phyloP scores from a whole-genome alignment of 2,329 filamentous ascomycete genomes.

The Paramyrothecium sp. region DNA sequence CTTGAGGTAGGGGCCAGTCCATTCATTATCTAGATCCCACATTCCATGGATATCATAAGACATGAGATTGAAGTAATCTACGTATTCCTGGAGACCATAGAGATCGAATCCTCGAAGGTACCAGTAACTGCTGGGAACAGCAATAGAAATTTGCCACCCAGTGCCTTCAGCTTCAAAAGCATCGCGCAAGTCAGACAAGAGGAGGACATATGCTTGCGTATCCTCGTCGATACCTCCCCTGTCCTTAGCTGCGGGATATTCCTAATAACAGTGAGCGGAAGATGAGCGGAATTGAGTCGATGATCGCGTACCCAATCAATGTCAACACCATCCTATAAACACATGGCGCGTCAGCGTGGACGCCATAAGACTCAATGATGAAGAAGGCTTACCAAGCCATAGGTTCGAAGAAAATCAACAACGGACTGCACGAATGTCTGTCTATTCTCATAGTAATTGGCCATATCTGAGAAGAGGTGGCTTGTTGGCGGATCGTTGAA shows the following conservation, averaged over 20 bases:
- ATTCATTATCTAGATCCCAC: neutral
- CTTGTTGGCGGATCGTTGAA: conserved; percentile 2
- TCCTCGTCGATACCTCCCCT: conserved; percentile 2
- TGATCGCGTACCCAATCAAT: neutral
- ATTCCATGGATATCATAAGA: neutral
- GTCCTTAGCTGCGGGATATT: neutral
- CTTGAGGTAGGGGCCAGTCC: neutral
- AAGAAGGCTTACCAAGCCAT: neutral
- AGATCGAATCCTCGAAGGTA: conserved; percentile 8
- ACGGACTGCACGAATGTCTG: conserved; percentile 1
- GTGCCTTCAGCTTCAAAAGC: conserved; percentile 1
- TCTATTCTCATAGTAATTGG: conserved; percentile 14
- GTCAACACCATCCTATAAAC: neutral
- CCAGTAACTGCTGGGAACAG: conserved; percentile 9
- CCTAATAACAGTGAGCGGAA: neutral
- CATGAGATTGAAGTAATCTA: conserved; percentile 31
- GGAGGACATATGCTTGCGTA: conserved; percentile 4
- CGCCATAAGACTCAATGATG: too few species aligned
- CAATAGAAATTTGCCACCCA: conserved; percentile 3
- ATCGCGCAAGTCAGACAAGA: neutral
- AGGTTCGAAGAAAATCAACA: neutral
- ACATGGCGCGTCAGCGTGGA: too few species aligned
- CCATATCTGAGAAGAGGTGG: neutral
- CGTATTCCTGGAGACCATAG: conserved; percentile 3
- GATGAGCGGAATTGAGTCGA: too few species aligned